Evolutionary conservation across 2,329 filamentous ascomycete genomes (phyloP).

Genomic region (Dendryphion nanum): DNA sequence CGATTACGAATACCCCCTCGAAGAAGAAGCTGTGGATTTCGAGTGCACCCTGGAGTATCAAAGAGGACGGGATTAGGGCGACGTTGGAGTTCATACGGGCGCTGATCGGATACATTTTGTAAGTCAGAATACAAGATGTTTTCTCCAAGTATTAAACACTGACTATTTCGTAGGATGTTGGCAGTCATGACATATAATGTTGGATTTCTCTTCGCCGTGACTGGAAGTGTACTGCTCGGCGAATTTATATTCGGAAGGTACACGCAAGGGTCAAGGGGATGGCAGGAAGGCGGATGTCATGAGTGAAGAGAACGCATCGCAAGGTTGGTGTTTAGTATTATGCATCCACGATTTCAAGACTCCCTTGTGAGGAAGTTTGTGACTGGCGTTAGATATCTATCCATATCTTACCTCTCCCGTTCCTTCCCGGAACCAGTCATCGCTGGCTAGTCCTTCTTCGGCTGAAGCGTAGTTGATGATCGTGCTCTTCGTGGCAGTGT

Average conservation of each 20-base stretch:
- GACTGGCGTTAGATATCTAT: too few species aligned
- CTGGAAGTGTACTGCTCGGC: constrained; percentile 26
- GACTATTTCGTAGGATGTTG: constrained; percentile 26
- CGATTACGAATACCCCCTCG: too few species aligned
- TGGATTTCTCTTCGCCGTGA: constrained; percentile 29
- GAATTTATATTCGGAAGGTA: constrained; percentile 29
- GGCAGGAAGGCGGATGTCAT: constrained; percentile 28
- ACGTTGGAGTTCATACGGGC: constrained; percentile 23
- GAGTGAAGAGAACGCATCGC: constrained; percentile 12
- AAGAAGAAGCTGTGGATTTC: constrained; percentile 16
- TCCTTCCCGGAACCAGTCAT: constrained; percentile 69
- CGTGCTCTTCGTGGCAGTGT: constrained; percentile 60
- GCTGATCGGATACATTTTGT: constrained; percentile 30
- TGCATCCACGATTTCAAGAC: too few species aligned
- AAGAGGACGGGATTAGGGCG: constrained; percentile 18
- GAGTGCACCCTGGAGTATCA: constrained; percentile 17
- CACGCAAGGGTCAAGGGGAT: constrained; percentile 12
- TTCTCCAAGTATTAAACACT: too few species aligned
- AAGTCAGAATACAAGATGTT: constrained; percentile 4
- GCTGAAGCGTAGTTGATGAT: constrained; percentile 66
- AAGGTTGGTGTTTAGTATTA: too few species aligned
- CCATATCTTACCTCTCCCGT: constrained; percentile 60
- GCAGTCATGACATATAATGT: constrained; percentile 35
- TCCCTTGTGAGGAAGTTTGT: too few species aligned
- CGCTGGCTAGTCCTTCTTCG: constrained; percentile 51